phyloP scores from a whole-genome alignment of 768 basidiomycete genomes.

The Paxillus involutus region DNA sequence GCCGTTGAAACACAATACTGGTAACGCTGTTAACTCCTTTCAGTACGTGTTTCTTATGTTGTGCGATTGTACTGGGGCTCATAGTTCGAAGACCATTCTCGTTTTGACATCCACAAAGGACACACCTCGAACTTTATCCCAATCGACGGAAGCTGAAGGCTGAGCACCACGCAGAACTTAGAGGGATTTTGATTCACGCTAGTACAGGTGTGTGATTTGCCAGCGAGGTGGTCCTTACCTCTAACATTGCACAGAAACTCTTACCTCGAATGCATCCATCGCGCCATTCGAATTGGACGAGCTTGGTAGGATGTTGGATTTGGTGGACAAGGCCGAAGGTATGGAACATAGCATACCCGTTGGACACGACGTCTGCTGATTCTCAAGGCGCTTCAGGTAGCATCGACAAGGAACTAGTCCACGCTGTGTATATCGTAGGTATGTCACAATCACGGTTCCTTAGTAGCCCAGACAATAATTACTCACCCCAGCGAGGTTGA shows the following conservation, averaged over 20 bases:
- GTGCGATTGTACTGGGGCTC: background rate
- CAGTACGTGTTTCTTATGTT: background rate
- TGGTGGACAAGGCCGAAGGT: slow-evolving; percentile 5
- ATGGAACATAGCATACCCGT: background rate
- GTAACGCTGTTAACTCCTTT: slow-evolving; percentile 4
- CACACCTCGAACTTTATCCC: slow-evolving; percentile 5
- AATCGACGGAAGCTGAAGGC: background rate
- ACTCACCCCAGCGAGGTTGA: slow-evolving; percentile 36
- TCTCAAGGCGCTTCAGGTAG: background rate
- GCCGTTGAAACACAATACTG: slow-evolving; percentile 23
- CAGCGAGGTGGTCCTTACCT: too few relatives aligned
- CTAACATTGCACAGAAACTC: background rate
- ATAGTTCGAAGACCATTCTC: background rate
- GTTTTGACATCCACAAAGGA: background rate
- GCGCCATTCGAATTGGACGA: slow-evolving; percentile 8
- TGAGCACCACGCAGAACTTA: background rate
- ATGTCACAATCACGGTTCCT: background rate
- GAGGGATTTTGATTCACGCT: slow-evolving; percentile 4
- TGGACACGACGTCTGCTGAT: background rate
- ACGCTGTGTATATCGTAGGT: slow-evolving; percentile 2
- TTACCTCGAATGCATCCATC: slow-evolving; percentile 3
- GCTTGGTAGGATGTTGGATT: slow-evolving; percentile 4
- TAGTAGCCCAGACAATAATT: background rate
- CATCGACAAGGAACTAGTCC: background rate
- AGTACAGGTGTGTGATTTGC: slow-evolving; percentile 18